phyloP scores from a whole-genome alignment of 768 basidiomycete species.

The Hemileccinum impolitum region DNA sequence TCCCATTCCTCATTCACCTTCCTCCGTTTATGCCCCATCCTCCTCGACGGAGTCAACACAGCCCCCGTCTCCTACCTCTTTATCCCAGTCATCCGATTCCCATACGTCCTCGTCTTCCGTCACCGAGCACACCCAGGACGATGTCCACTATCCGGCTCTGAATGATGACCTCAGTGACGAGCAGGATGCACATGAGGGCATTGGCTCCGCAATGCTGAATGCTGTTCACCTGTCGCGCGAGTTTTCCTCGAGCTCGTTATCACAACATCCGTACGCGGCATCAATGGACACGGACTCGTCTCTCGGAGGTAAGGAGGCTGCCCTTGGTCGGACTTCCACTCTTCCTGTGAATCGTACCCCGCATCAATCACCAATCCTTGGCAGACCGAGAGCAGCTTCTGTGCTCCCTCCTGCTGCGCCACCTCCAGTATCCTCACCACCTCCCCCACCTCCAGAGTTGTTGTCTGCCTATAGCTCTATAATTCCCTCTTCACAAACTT shows the following conservation, averaged over 20 bases:
- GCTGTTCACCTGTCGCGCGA: conserved; percentile 30
- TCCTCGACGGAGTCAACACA: conserved; percentile 37
- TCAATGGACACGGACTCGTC: conserved; percentile 37
- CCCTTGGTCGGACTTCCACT: conserved; percentile 35
- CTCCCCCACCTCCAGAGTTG: conserved; percentile 51
- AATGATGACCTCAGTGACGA: conserved; percentile 28
- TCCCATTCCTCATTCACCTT: conserved; percentile 62
- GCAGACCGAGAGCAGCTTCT: conserved; percentile 54
- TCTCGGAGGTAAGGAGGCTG: conserved; percentile 17
- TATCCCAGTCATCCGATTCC: conserved; percentile 44
- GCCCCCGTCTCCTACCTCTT: conserved; percentile 34
- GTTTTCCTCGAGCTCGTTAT: conserved; percentile 21
- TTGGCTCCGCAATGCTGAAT: conserved; percentile 45
- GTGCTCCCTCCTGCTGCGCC: conserved; percentile 63
- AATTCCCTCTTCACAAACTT: conserved; percentile 28
- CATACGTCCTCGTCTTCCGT: conserved; percentile 47
- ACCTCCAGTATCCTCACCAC: conserved; percentile 58
- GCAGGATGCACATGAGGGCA: conserved; percentile 39
- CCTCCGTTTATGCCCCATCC: conserved; percentile 45
- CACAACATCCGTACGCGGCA: conserved; percentile 51
- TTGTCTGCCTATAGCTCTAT: conserved; percentile 25
- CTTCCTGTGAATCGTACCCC: conserved; percentile 30
- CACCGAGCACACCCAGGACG: conserved; percentile 38
- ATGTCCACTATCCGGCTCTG: conserved; percentile 21
- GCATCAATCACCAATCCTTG: conserved; percentile 20